phyloP scores from a whole-genome alignment of 2,329 filamentous ascomycete species.

The Huntiella moniliformis region DNA sequence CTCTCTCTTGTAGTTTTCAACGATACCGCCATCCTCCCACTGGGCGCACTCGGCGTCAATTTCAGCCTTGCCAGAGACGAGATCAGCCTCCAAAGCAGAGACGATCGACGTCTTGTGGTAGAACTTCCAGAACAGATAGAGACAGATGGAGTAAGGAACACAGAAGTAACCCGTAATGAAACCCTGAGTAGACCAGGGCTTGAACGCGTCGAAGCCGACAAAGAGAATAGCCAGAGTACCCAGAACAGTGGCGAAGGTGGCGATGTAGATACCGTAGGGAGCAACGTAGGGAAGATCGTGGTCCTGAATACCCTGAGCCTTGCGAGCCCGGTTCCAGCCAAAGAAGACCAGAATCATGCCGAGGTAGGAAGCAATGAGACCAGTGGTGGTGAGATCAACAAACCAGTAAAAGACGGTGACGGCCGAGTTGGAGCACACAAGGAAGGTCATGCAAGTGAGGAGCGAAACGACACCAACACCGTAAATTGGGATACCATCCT shows the following conservation, averaged over 20 bases:
- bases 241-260: slow-evolving; percentile 22
- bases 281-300: slow-evolving; percentile 30
- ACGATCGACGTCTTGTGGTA: slow-evolving; percentile 39
- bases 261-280: slow-evolving; percentile 16
- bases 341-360: slow-evolving; percentile 29
- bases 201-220: slow-evolving; percentile 37
- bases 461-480: slow-evolving; percentile 34
- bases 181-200: slow-evolving; percentile 25
- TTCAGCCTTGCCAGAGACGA: slow-evolving; percentile 43
- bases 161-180: slow-evolving; percentile 33
- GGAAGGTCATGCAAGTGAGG: slow-evolving; percentile 34
- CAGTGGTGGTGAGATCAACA: slow-evolving; percentile 36
- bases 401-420: slow-evolving; percentile 34
- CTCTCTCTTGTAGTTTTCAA: slow-evolving; percentile 24
- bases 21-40: slow-evolving; percentile 27
- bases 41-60: slow-evolving; percentile 36
- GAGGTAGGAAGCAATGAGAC: slow-evolving; percentile 43
- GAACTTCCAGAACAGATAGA: slow-evolving; percentile 51
- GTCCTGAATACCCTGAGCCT: slow-evolving; percentile 31
- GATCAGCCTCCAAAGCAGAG: slow-evolving; percentile 37
- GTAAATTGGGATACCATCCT: slow-evolving; percentile 41
- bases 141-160: slow-evolving; percentile 29
- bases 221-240: slow-evolving; percentile 32
- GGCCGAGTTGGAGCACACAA: slow-evolving; percentile 30
- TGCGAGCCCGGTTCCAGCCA: slow-evolving; percentile 31